A percentile compares a stretch with the other conserved stretches of the same genome.
Conservation (phyloP, 306 rosid genomes). For the Trichosanthes truncata region DNA sequence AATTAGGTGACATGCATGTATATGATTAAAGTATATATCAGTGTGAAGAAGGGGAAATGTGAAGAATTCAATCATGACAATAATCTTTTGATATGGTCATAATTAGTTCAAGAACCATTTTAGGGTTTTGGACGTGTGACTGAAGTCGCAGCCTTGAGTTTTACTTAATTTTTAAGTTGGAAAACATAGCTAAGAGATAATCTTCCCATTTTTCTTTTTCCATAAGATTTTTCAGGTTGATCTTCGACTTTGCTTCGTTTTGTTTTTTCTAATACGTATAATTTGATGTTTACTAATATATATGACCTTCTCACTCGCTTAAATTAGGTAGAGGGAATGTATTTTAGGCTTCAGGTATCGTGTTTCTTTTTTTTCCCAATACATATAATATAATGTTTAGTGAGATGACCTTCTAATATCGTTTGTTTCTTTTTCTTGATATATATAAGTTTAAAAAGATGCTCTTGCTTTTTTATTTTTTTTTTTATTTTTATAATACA, state of each 20-base stretch:
- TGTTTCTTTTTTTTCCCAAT: too few relatives aligned
- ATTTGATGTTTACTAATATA: neutral
- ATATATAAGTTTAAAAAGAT: too few relatives aligned
- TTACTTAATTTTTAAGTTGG: neutral
- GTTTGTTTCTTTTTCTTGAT: too few relatives aligned
- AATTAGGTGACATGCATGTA: constrained; percentile 1
- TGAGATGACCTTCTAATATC: too few relatives aligned
- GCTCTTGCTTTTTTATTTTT: too few relatives aligned
- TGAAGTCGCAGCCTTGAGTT: constrained; percentile 1
- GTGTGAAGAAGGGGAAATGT: neutral
- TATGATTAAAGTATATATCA: neutral
- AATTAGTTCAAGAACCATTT: constrained; percentile 5
- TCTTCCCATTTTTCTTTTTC: neutral
- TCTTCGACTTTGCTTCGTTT: neutral
- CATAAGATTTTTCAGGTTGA: neutral
- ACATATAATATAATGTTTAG: too few relatives aligned
- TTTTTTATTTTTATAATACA: too few relatives aligned
- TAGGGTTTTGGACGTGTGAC: neutral
- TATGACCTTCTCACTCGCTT: neutral
- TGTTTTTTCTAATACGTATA: neutral
- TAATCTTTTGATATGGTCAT: constrained; percentile 5
- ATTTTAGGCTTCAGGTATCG: too few relatives aligned
- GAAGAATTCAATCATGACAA: neutral
- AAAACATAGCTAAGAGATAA: neutral
- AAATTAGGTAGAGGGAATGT: neutral